Evolutionary conservation across 2,329 filamentous ascomycete species (phyloP), one percentile per base, ranked within the genome.

Genomic region (Waltergamsia citrina): DNA sequence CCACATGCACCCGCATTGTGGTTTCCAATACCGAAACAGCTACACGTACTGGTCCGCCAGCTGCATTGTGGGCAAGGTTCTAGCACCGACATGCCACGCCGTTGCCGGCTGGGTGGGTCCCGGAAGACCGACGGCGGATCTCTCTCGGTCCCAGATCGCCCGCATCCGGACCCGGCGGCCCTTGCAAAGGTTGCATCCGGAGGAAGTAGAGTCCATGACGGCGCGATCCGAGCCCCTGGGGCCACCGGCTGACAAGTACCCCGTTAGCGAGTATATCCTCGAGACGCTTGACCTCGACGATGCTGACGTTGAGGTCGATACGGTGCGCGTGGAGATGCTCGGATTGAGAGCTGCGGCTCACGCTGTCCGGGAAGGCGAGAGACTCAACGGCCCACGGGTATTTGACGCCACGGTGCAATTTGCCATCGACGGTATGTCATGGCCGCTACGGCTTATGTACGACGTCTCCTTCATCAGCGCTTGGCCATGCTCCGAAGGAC

Each of bases 41-140:
- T 80, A 81, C 49, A 86, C 82, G 2, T 87, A 86, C 62, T 87
- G 82, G 82, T 76, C 80, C 4, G 71, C 76, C 10, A 65, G 70
- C 15, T 81, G 71, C 44, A 81, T 86, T 37, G 77, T 87, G 3
- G 82, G 81, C 24, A 86, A 85, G 49, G 81, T 87, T 3, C 63
- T 87, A 7, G 80, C 76, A 25, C 77, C 81, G 17, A 85, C 81
- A 1, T 84, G 82, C 44, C 73, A 70, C 41, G 71, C 80, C 35
- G 67, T 83, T 15, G 81, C 74, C 28, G 82, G 82, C 17, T 87
- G 82, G 82, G 63, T 86, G 25, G 82, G 82, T 0, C 82, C 82
- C 3, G 80, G 78, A 20, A 70, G 78, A 7, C 78, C 78, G 16
- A 81, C 79, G 3, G 60, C 66, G 4, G 79, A 85, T 49, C 69